Conservation (phyloP, 2,329 filamentous ascomycete genomes). For the Trichoderma sp. region DNA sequence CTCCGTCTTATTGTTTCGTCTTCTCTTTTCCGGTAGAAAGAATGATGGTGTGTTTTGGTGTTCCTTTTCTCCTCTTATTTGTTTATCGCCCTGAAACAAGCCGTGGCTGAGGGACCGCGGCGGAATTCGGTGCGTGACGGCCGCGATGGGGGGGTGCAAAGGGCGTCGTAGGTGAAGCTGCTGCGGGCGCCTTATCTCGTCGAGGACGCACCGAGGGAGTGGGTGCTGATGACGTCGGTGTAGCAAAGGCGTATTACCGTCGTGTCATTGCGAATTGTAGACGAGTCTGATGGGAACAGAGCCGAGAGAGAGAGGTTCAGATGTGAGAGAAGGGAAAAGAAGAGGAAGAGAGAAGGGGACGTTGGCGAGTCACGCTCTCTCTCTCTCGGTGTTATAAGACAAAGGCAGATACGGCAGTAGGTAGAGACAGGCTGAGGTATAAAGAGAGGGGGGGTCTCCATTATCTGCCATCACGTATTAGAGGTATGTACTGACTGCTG, state of each 20-base stretch:
- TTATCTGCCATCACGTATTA: neutral
- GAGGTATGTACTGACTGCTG: neutral
- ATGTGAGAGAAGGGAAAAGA: neutral
- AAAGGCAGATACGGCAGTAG: neutral
- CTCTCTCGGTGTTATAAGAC: neutral
- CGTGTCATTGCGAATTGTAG: slow-evolving; percentile 4
- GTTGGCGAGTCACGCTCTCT: neutral
- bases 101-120: neutral
- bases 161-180: neutral
- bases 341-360: neutral
- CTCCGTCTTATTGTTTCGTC: too few relatives aligned
- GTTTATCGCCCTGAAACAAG: too few relatives aligned
- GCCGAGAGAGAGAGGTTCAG: too few relatives aligned
- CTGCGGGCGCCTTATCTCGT: slow-evolving; percentile 11
- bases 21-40: too few relatives aligned
- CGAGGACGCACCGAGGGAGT: neutral
- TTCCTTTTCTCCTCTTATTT: too few relatives aligned
- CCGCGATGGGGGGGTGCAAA: neutral
- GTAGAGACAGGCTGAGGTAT: neutral
- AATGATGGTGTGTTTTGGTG: neutral
- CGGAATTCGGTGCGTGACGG: neutral
- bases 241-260: slow-evolving; percentile 16
- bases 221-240: slow-evolving; percentile 26
- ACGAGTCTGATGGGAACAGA: neutral
- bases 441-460: slow-evolving; percentile 11